phyloP scores from a whole-genome alignment of 73 alveolate genomes.

The Diophrys sp. region DNA sequence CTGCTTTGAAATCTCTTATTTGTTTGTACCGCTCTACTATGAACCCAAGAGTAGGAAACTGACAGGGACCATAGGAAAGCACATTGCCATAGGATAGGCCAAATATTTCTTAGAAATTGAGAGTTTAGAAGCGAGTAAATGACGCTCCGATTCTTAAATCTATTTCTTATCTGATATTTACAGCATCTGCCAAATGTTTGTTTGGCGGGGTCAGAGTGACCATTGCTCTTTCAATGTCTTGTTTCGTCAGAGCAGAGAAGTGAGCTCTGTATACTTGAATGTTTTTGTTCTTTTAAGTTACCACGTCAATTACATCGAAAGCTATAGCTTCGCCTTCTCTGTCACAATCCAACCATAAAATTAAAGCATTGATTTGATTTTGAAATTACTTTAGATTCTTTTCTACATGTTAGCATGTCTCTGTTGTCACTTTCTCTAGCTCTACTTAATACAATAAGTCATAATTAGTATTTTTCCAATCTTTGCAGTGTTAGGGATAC shows the following conservation, averaged over 20 bases:
- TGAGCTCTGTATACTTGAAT: slow-evolving; percentile 76
- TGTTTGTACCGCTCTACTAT: slow-evolving; percentile 92
- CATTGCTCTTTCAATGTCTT: slow-evolving; percentile 55
- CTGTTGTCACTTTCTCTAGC: slow-evolving; percentile 28
- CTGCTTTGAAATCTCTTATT: slow-evolving; percentile 92
- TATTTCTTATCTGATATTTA: slow-evolving; percentile 88
- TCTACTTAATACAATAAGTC: slow-evolving; percentile 18
- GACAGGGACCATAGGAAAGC: slow-evolving; percentile 98
- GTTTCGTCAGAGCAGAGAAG: slow-evolving; percentile 80
- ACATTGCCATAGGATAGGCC: slow-evolving; percentile 42
- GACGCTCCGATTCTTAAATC: slow-evolving; percentile 98
- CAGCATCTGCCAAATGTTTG: slow-evolving; percentile 95
- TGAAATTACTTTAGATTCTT: slow-evolving; percentile 18
- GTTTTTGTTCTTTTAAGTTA: slow-evolving; percentile 15
- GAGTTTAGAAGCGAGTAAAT: slow-evolving; percentile 94
- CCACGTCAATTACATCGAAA: slow-evolving; percentile 85
- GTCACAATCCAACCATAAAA: slow-evolving; percentile 99
- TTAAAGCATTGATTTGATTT: slow-evolving; percentile 62
- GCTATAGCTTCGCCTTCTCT: slow-evolving; percentile 99
- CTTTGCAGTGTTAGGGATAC: slow-evolving; percentile 36
- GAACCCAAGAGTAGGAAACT: slow-evolving; percentile 99
- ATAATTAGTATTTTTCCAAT: slow-evolving; percentile 35
- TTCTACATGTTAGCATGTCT: slow-evolving; percentile 44
- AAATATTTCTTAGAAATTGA: slow-evolving; percentile 62
- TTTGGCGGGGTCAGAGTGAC: slow-evolving; percentile 84